Evolutionary conservation across 2,329 filamentous ascomycete genomes (phyloP).

Genomic region (Byssoonygena ceratinophila): DNA sequence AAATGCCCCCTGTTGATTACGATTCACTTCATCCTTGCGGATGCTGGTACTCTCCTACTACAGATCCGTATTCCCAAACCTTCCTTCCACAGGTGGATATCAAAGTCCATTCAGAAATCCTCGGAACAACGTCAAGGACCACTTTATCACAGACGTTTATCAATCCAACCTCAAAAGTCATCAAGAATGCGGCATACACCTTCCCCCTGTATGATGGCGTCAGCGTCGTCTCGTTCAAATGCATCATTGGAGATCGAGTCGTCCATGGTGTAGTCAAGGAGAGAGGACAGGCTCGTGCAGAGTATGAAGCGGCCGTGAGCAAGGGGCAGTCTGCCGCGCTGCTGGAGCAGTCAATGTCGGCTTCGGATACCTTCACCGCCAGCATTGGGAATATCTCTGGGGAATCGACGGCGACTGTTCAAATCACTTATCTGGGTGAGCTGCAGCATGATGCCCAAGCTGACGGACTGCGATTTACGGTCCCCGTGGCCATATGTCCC

Average conservation of each 20-base stretch:
- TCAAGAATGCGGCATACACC: slow-evolving; percentile 51
- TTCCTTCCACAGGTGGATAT: slow-evolving; percentile 52
- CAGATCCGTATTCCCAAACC: not conserved
- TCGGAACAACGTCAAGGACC: slow-evolving; percentile 36
- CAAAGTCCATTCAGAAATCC: slow-evolving; percentile 50
- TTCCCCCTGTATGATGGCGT: slow-evolving; percentile 66
- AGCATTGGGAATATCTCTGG: slow-evolving; percentile 58
- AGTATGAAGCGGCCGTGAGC: slow-evolving; percentile 49
- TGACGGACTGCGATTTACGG: slow-evolving; percentile 47
- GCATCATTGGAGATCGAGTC: slow-evolving; percentile 47
- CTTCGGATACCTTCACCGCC: slow-evolving; percentile 56
- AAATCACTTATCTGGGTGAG: slow-evolving; percentile 5
- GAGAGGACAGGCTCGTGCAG: slow-evolving; percentile 49
- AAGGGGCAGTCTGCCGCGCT: slow-evolving; percentile 54
- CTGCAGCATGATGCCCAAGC: slow-evolving; percentile 39
- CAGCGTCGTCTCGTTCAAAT: slow-evolving; percentile 57
- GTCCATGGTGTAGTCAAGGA: slow-evolving; percentile 57
- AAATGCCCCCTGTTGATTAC: no score
- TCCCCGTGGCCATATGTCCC: slow-evolving; percentile 7
- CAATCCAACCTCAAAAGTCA: slow-evolving; percentile 43
- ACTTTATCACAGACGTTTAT: slow-evolving; percentile 49
- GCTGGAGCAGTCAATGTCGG: slow-evolving; percentile 50
- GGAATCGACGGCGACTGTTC: slow-evolving; percentile 1
- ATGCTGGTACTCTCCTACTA: not conserved
- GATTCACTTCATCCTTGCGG: not conserved